Evolutionary conservation across 2,329 filamentous ascomycete species (phyloP).

Genomic region (Pyrenophora graminea): DNA sequence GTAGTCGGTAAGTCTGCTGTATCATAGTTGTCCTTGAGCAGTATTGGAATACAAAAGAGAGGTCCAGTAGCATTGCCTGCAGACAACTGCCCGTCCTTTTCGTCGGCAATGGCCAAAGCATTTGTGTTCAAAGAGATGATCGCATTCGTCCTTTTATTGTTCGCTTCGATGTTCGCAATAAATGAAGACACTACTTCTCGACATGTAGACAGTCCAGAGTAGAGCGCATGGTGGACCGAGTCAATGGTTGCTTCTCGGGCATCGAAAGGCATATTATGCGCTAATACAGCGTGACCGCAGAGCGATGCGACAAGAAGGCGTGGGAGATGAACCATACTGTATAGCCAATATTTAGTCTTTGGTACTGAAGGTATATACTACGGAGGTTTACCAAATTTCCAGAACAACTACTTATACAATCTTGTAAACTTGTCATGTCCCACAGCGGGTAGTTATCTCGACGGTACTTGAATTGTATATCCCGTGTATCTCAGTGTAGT

Average conservation of each 20-base stretch:
- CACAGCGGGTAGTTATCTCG: slow-evolving; percentile 11
- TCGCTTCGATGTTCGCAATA: slow-evolving; percentile 60
- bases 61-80: slow-evolving; percentile 56
- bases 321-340: slow-evolving; percentile 13
- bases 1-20: slow-evolving; percentile 62
- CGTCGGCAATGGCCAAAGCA: slow-evolving; percentile 55
- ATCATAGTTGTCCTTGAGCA: slow-evolving; percentile 69
- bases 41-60: slow-evolving; percentile 64
- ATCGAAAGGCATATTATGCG: slow-evolving; percentile 52
- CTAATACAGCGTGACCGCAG: slow-evolving; percentile 8
- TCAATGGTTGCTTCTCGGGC: slow-evolving; percentile 63
- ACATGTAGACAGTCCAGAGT: slow-evolving; percentile 58
- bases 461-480: neutral
- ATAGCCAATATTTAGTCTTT: neutral
- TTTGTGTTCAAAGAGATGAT: slow-evolving; percentile 59
- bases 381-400: neutral
- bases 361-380: neutral
- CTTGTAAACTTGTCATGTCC: neutral
- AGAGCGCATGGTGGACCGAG: slow-evolving; percentile 60
- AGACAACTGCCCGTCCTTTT: slow-evolving; percentile 54
- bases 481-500: slow-evolving; percentile 8
- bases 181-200: slow-evolving; percentile 60
- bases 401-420: slow-evolving; percentile 5
- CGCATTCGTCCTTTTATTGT: slow-evolving; percentile 63
- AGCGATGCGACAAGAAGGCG: slow-evolving; percentile 5